Conservation (phyloP, 176 grass and related monocot genomes). For the Olyra latifolia region DNA sequence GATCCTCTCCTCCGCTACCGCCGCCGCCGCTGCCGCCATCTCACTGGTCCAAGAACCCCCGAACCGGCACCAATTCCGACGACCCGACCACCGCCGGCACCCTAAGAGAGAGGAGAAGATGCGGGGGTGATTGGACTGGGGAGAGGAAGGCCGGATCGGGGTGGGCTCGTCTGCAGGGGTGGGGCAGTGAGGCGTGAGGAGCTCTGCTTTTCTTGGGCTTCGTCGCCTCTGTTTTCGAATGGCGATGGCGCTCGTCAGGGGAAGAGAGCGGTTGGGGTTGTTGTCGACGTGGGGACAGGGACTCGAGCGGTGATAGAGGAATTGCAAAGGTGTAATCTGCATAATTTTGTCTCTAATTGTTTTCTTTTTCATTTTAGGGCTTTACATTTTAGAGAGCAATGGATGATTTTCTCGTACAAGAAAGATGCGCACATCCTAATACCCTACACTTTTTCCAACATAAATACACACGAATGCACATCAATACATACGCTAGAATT, state of each 20-base stretch:
- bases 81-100: neutral
- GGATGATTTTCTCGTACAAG: too few species aligned
- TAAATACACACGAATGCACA: too few species aligned
- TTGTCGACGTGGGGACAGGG: conserved; percentile 18
- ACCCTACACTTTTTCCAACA: too few species aligned
- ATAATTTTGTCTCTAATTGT: too few species aligned
- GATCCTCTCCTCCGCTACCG: neutral
- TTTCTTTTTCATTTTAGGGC: too few species aligned
- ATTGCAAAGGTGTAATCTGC: neutral
- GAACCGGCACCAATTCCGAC: neutral
- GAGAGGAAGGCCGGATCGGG: neutral
- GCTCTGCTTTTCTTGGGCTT: conserved; percentile 27
- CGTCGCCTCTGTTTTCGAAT: conserved; percentile 42
- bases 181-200: neutral
- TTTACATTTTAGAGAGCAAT: too few species aligned
- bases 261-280: conserved; percentile 49
- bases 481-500: too few species aligned
- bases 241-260: conserved; percentile 40
- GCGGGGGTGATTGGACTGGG: neutral
- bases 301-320: rapidly evolving
- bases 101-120: neutral
- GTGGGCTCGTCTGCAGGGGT: neutral
- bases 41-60: neutral
- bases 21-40: neutral
- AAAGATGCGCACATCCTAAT: too few species aligned